Percentiles rank a stretch among this genome's conserved stretches.
These are phyloP conservation scores for Salicornia ramosissima DNA, from an alignment of 148 eudicot genomes.

Conservation along the genomic window DNA sequence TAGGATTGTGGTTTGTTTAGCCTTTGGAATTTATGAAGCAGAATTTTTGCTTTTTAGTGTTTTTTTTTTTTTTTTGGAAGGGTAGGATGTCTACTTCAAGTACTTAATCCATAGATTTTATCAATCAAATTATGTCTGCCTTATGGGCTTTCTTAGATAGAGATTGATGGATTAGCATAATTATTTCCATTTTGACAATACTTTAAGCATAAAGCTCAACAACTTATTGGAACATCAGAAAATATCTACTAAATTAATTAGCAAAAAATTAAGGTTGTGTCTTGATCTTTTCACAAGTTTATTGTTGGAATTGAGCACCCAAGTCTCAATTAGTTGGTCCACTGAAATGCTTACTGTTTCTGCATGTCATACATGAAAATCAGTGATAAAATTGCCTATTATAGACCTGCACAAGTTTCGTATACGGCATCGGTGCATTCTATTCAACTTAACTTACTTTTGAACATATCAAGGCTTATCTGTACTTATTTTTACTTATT, in stretches of 20 bases:
- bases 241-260: constrained; percentile 20
- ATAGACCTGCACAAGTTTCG: neutral
- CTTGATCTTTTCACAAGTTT: constrained; percentile 1
- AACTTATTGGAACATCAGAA: constrained; percentile 6
- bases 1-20: constrained; percentile 18
- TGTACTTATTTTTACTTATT: too few relatives aligned
- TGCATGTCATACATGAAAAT: neutral
- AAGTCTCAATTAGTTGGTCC: neutral
- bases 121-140: constrained; percentile 31
- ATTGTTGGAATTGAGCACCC: constrained; percentile 19
- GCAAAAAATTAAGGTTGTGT: constrained; percentile 26
- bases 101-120: constrained; percentile 26
- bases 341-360: neutral
- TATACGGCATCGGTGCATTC: neutral
- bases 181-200: constrained; percentile 20
- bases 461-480: too few relatives aligned
- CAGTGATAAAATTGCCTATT: neutral
- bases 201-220: constrained; percentile 13
- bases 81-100: constrained; percentile 35
- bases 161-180: constrained; percentile 28
- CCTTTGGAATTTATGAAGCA: constrained; percentile 7
- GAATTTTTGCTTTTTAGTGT: too few relatives aligned
- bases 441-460: too few relatives aligned
- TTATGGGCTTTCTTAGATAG: constrained; percentile 34
- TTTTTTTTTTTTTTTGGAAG: constrained; percentile 13